Evolutionary conservation across 2,329 filamentous ascomycete species (phyloP).

Genomic region (Calycina herbarum): DNA sequence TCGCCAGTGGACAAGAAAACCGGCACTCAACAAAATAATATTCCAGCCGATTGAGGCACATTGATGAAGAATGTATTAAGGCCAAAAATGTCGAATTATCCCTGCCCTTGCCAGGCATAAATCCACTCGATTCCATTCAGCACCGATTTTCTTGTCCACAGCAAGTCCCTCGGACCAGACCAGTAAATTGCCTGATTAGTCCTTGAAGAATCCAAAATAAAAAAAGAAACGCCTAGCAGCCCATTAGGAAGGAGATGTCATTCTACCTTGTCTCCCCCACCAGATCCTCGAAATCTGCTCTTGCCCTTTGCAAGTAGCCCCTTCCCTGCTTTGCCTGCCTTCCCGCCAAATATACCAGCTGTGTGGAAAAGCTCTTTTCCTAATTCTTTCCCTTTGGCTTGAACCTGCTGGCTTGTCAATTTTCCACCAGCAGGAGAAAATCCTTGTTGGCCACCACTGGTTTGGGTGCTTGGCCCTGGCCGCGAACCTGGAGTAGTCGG

Average conservation of each 20-base stretch:
- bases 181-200: conserved; percentile 1
- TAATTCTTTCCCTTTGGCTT: conserved; percentile 82
- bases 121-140: background rate
- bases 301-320: conserved; percentile 89
- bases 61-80: conserved; percentile 3
- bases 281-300: conserved; percentile 66
- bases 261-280: conserved; percentile 83
- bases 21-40: conserved; percentile 26
- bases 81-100: background rate
- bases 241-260: conserved; percentile 49
- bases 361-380: conserved; percentile 87
- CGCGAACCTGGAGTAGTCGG: conserved; percentile 21
- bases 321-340: conserved; percentile 79
- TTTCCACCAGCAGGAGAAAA: conserved; percentile 30
- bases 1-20: conserved; percentile 17
- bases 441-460: conserved; percentile 30
- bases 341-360: conserved; percentile 69
- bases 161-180: conserved; percentile 1
- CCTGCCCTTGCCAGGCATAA: background rate
- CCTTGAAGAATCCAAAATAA: conserved; percentile 21
- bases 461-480: conserved; percentile 23
- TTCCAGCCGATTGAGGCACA: background rate
- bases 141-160: conserved; percentile 3
- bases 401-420: conserved; percentile 39
- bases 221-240: conserved; percentile 32